phyloP scores from a whole-genome alignment of 2,329 filamentous ascomycete genomes.

The Fusarium sp. region DNA sequence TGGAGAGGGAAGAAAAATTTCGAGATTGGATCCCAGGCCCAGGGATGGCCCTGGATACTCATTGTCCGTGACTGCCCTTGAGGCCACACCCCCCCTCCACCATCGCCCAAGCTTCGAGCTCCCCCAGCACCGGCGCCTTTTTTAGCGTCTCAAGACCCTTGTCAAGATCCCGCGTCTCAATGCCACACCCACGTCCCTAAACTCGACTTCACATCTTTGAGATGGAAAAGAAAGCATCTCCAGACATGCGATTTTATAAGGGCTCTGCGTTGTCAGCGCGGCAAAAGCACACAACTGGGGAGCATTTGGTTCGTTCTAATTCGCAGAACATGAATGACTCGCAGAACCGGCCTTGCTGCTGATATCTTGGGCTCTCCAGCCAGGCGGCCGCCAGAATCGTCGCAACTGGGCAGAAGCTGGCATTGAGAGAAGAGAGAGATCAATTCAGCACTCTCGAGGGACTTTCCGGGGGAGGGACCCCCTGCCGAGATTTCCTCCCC shows the following conservation, averaged over 20 bases:
- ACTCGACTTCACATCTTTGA: conserved; percentile 40
- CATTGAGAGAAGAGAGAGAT: conserved; percentile 23
- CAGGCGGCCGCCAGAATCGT: conserved; percentile 17
- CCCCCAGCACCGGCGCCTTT: conserved; percentile 39
- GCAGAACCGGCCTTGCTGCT: neutral
- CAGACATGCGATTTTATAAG: conserved; percentile 14
- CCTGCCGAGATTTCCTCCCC: conserved; percentile 24
- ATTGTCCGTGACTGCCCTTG: conserved; percentile 23
- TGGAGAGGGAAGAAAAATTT: conserved; percentile 37
- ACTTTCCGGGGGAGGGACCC: conserved; percentile 17
- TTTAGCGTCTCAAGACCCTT: conserved; percentile 43
- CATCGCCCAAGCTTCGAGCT: conserved; percentile 34
- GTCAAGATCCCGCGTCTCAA: conserved; percentile 44
- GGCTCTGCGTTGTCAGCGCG: neutral
- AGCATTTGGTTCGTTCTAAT: neutral
- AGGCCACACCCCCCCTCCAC: conserved; percentile 40
- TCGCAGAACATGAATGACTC: neutral
- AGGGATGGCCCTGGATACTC: conserved; percentile 38
- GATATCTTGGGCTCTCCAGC: neutral
- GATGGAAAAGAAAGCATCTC: conserved; percentile 27
- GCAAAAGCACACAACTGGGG: conserved; percentile 4
- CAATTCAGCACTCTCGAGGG: conserved; percentile 18
- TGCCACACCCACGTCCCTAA: conserved; percentile 45
- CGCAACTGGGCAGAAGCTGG: conserved; percentile 7
- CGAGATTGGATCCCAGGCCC: conserved; percentile 41